phyloP scores from a whole-genome alignment of 495 filamentous ascomycete species.

The Penicillium antarcticum region DNA sequence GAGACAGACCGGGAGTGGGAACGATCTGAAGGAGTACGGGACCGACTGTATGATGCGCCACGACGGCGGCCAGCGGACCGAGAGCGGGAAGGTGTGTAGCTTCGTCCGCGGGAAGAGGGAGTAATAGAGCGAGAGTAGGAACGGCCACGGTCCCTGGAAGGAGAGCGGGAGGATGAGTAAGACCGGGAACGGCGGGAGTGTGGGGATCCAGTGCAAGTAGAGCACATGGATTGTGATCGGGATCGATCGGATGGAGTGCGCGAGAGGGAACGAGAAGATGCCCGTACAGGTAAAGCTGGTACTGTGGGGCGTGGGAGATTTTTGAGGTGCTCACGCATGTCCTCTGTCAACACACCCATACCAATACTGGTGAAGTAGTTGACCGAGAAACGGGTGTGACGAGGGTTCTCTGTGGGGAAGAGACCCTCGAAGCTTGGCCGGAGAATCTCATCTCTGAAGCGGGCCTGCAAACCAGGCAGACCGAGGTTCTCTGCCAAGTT shows the following conservation, averaged over 20 bases:
- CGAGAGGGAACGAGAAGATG: slow-evolving; percentile 27
- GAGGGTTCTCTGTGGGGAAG: slow-evolving; percentile 82
- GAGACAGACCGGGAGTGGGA: slow-evolving; percentile 20
- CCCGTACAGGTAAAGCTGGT: slow-evolving; percentile 56
- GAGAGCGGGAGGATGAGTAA: slow-evolving; percentile 40
- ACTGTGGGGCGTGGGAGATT: slow-evolving; percentile 76
- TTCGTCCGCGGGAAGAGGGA: slow-evolving; percentile 36
- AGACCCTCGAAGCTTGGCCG: slow-evolving; percentile 78
- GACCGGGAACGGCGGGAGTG: slow-evolving; percentile 33
- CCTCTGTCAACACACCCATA: slow-evolving; percentile 90
- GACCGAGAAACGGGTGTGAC: slow-evolving; percentile 93
- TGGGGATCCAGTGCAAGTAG: slow-evolving; percentile 34
- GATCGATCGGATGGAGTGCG: slow-evolving; percentile 39
- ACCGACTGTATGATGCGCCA: slow-evolving; percentile 33
- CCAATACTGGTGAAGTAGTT: slow-evolving; percentile 99
- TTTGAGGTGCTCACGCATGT: slow-evolving; percentile 87
- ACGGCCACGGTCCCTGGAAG: slow-evolving; percentile 29
- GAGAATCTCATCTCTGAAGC: slow-evolving; percentile 72
- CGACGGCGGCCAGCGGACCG: slow-evolving; percentile 34
- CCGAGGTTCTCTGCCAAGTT: slow-evolving; percentile 86
- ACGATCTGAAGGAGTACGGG: slow-evolving; percentile 13
- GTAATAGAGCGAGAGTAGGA: slow-evolving; percentile 40
- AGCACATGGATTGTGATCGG: slow-evolving; percentile 48
- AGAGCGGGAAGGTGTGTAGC: slow-evolving; percentile 35
- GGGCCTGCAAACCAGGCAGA: slow-evolving; percentile 69